Conservation (phyloP, 1,139 yeast genomes). For the Candida sanyaensis region DNA sequence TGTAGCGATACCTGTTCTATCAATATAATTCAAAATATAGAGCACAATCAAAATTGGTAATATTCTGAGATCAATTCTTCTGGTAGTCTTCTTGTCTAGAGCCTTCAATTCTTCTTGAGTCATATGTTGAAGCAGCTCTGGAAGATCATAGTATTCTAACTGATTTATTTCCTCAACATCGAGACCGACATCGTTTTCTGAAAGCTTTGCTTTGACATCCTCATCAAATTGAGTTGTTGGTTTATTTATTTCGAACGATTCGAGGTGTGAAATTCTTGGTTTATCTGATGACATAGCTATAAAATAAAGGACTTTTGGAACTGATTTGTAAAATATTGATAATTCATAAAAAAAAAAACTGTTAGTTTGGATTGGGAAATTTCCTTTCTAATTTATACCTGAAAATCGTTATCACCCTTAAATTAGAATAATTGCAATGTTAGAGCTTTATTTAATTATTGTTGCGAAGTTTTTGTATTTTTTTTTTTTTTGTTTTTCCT, state of each 20-base stretch:
- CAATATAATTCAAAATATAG: constrained; percentile 56
- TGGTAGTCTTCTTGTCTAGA: constrained; percentile 40
- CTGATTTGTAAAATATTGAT: background rate
- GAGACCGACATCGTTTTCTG: background rate
- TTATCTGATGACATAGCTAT: background rate
- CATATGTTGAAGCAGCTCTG: constrained; percentile 35
- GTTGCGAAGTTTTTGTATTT: background rate
- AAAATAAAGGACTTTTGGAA: background rate
- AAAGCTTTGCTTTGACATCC: background rate
- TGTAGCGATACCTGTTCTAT: constrained; percentile 61
- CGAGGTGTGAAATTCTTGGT: background rate
- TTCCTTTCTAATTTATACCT: background rate
- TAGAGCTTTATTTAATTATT: too few species aligned
- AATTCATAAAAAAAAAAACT: background rate
- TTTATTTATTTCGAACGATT: background rate
- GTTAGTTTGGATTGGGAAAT: too few species aligned
- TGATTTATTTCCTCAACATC: constrained; percentile 3
- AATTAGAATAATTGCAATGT: too few species aligned
- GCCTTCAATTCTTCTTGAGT: constrained; percentile 36
- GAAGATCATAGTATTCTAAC: constrained; percentile 19
- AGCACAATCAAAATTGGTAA: constrained; percentile 55
- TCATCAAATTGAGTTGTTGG: background rate
- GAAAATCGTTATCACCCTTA: too few species aligned
- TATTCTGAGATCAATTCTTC: constrained; percentile 54
- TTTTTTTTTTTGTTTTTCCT: background rate